Conservation (phyloP, 2,329 filamentous ascomycete species). For the Ophiostoma sp. region DNA sequence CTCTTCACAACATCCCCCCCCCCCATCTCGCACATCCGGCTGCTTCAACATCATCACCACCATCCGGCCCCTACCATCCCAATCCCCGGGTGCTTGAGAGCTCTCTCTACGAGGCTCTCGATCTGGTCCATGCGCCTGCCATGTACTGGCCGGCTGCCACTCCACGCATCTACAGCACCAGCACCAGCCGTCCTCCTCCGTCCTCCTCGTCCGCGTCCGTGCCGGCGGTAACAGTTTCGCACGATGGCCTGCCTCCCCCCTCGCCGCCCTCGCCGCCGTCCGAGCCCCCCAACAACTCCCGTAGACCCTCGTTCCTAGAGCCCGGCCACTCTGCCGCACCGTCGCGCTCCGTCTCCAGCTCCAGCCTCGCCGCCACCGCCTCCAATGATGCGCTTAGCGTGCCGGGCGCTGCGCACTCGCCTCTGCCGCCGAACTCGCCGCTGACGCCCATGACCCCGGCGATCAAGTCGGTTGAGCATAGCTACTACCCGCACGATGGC, state of each 20-base stretch:
- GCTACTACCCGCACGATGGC: slow-evolving; percentile 37
- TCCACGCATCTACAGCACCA: slow-evolving; percentile 75
- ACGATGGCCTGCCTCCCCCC: slow-evolving; percentile 52
- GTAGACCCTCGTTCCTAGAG: slow-evolving; percentile 23
- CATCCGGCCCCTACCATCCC: not conserved
- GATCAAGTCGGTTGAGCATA: slow-evolving; percentile 55
- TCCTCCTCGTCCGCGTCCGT: slow-evolving; percentile 29
- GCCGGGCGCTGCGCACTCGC: slow-evolving; percentile 34
- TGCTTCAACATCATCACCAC: not conserved
- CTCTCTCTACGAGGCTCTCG: slow-evolving; percentile 31
- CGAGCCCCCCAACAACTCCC: not conserved
- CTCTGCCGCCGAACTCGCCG: slow-evolving; percentile 42
- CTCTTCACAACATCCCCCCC: slow-evolving; percentile 7
- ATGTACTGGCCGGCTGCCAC: slow-evolving; percentile 93
- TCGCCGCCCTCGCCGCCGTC: slow-evolving; percentile 25
- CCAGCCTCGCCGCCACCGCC: slow-evolving; percentile 27
- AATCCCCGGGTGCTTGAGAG: slow-evolving; percentile 31
- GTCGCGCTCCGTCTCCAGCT: slow-evolving; percentile 19
- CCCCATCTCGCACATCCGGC: not conserved
- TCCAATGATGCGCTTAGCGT: slow-evolving; percentile 35
- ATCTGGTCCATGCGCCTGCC: slow-evolving; percentile 35
- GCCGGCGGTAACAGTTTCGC: slow-evolving; percentile 48
- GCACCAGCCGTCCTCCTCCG: slow-evolving; percentile 56
- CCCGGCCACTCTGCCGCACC: slow-evolving; percentile 18
- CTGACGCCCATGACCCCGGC: slow-evolving; percentile 52